Conservation (phyloP, 2,329 filamentous ascomycete species). For the Westerdykella sp. region DNA sequence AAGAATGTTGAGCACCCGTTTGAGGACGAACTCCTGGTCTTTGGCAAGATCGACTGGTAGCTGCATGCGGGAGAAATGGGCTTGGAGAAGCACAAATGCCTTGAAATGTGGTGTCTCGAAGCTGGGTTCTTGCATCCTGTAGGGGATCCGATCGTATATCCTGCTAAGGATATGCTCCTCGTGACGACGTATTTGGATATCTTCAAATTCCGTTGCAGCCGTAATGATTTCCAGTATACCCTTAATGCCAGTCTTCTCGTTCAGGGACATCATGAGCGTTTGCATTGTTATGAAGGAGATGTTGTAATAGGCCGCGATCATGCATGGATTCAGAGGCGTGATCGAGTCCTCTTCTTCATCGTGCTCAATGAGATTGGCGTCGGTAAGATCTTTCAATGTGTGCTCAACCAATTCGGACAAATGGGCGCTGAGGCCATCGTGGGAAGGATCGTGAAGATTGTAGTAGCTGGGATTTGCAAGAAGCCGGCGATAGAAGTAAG, state of each 20-base stretch:
- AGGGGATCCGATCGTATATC: constrained; percentile 89
- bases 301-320: constrained; percentile 99
- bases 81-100: constrained; percentile 92
- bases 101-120: constrained; percentile 98
- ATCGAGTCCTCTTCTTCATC: constrained; percentile 85
- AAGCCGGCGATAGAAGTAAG: constrained; percentile 93
- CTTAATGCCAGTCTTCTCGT: constrained; percentile 86
- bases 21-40: constrained; percentile 83
- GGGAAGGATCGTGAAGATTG: constrained; percentile 76
- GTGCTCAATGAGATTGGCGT: constrained; percentile 92
- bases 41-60: constrained; percentile 91
- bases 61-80: constrained; percentile 96
- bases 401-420: constrained; percentile 91
- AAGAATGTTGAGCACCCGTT: constrained; percentile 78
- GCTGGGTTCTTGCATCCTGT: constrained; percentile 83
- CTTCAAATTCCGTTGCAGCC: constrained; percentile 92
- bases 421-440: constrained; percentile 89
- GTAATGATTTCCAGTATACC: constrained; percentile 95
- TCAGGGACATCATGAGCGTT: constrained; percentile 89
- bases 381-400: constrained; percentile 80
- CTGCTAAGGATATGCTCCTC: constrained; percentile 82
- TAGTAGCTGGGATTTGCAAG: constrained; percentile 97
- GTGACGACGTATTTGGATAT: constrained; percentile 87
- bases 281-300: constrained; percentile 99
- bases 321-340: constrained; percentile 85